Conservation (phyloP, 768 basidiomycete species). For the Strobilomyces dryophilus region DNA sequence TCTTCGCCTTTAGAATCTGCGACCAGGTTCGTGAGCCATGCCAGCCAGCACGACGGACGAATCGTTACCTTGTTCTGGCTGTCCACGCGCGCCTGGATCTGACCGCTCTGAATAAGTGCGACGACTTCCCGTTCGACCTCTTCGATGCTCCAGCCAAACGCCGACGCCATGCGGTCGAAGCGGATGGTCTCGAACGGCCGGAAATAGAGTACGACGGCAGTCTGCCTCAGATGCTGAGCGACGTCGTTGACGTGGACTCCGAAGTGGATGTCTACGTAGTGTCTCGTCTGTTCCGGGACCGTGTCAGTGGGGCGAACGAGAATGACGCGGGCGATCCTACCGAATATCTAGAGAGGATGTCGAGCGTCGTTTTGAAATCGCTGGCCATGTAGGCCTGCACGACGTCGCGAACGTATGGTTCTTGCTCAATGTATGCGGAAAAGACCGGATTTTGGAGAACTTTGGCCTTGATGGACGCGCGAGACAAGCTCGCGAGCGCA, state of each 20-base stretch:
- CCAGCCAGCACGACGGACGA: background rate
- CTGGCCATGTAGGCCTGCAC: slow-evolving; percentile 83
- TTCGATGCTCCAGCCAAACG: slow-evolving; percentile 78
- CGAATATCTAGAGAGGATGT: slow-evolving; percentile 67
- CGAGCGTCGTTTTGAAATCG: slow-evolving; percentile 80
- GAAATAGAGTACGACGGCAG: slow-evolving; percentile 84
- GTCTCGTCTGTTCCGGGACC: slow-evolving; percentile 54
- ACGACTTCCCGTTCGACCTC: slow-evolving; percentile 75
- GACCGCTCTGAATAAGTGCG: slow-evolving; percentile 67
- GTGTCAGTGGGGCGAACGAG: background rate
- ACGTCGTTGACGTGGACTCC: slow-evolving; percentile 61
- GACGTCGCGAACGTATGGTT: slow-evolving; percentile 83
- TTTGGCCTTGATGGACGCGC: slow-evolving; percentile 64
- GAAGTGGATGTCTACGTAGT: slow-evolving; percentile 76
- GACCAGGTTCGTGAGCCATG: background rate
- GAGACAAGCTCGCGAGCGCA: slow-evolving; percentile 71
- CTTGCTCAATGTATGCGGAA: slow-evolving; percentile 76
- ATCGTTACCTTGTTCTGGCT: slow-evolving; percentile 75
- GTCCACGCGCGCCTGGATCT: slow-evolving; percentile 82
- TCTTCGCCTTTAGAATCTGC: slow-evolving; percentile 77
- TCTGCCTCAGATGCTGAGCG: slow-evolving; percentile 65
- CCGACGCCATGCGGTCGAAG: slow-evolving; percentile 77
- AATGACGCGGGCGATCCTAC: slow-evolving; percentile 38
- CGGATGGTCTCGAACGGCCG: slow-evolving; percentile 84
- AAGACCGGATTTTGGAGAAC: slow-evolving; percentile 69